phyloP scores from a whole-genome alignment of 192 early-diverging fungal genomes.

The Coemansia sp. region DNA sequence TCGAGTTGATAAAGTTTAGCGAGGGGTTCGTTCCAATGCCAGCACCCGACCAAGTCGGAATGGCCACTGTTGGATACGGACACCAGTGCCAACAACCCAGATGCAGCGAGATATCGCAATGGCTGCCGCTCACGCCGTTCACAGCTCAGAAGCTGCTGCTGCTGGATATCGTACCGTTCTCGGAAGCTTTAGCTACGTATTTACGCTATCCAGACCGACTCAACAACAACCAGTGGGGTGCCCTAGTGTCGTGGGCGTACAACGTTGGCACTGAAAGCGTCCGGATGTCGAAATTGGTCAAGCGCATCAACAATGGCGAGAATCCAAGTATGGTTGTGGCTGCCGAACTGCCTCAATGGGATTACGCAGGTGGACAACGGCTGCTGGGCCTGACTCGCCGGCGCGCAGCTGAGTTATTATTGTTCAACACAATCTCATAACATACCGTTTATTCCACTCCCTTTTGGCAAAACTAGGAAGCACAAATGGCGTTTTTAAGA shows the following conservation, averaged over 20 bases:
- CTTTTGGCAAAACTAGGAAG: too few relatives aligned
- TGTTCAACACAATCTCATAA: constrained; percentile 9
- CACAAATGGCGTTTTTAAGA: too few relatives aligned
- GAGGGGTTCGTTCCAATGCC: constrained; percentile 41
- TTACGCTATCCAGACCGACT: constrained; percentile 1
- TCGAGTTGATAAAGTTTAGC: constrained; percentile 35
- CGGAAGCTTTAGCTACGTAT: constrained; percentile 2
- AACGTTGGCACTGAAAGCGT: constrained; percentile 29
- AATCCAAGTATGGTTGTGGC: constrained; percentile 10
- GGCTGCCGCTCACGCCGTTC: constrained; percentile 14
- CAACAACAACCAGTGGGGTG: constrained; percentile 44
- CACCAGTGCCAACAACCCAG: constrained; percentile 29
- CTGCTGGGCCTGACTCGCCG: constrained; percentile 21
- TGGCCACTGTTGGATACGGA: constrained; percentile 49
- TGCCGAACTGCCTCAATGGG: constrained; percentile 29
- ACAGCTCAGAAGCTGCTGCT: constrained; percentile 33
- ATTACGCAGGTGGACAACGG: constrained; percentile 5
- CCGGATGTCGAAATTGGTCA: constrained; percentile 12
- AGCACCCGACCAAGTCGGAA: constrained; percentile 37
- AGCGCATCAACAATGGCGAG: constrained; percentile 18
- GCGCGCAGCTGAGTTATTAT: constrained; percentile 11
- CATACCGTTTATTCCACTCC: not conserved
- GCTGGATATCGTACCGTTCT: constrained; percentile 23
- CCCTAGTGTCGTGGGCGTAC: constrained; percentile 35
- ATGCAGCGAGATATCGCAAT: constrained; percentile 21